Evolutionary conservation across 345 rosid species (phyloP).

Genomic region (Leavenworthia alabamica): DNA sequence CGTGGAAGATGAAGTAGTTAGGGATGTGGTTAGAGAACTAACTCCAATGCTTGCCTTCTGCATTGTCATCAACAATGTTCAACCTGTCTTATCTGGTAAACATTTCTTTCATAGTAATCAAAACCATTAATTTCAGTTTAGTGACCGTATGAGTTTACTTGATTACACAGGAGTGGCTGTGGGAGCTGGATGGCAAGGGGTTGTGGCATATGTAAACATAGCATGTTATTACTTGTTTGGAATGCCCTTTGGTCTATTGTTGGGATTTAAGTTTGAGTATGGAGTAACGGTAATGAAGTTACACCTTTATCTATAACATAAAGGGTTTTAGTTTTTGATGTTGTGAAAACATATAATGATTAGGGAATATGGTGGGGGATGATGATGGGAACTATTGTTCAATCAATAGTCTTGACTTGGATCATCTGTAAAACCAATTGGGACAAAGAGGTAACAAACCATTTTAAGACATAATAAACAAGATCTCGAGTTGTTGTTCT

Average conservation of each 20-base stretch:
- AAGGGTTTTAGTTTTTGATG: not conserved
- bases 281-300: constrained; percentile 48
- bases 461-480: not conserved
- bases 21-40: constrained; percentile 44
- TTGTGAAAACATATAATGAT: not conserved
- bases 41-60: constrained; percentile 67
- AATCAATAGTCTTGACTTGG: constrained; percentile 46
- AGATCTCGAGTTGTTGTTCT: not conserved
- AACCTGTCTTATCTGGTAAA: constrained; percentile 80
- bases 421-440: constrained; percentile 45
- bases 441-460: constrained; percentile 46
- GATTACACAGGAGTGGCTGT: constrained; percentile 61
- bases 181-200: constrained; percentile 81
- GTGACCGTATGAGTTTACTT: not conserved
- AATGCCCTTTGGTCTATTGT: constrained; percentile 57
- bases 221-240: constrained; percentile 68
- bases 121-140: not conserved
- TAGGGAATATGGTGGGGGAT: constrained; percentile 85
- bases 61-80: constrained; percentile 64
- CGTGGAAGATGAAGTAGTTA: constrained; percentile 48
- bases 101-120: not conserved
- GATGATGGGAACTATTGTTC: constrained; percentile 62
- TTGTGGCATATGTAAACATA: constrained; percentile 60
- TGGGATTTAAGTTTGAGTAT: constrained; percentile 59
- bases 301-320: not conserved